Percentiles rank a stretch among this genome's conserved stretches.
Conservation (phyloP, 345 rosid species). For the Balakata baccata region DNA sequence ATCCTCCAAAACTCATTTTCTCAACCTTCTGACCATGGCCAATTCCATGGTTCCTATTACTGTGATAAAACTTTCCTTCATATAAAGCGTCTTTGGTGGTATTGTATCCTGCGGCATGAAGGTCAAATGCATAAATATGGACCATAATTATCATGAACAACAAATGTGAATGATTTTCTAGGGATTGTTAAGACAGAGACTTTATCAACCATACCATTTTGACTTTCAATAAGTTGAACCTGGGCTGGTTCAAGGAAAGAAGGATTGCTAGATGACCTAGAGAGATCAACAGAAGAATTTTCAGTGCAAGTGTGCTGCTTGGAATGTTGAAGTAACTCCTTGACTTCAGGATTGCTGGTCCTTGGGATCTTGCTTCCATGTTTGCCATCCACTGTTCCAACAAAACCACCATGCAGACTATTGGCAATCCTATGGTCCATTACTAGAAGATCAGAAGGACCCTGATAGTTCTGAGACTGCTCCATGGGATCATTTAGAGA, state of each 20-base stretch:
- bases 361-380: conserved; percentile 21
- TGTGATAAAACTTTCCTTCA: conserved; percentile 19
- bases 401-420: conserved; percentile 21
- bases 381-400: conserved; percentile 19
- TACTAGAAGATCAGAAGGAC: conserved; percentile 18
- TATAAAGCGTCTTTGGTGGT: conserved; percentile 15
- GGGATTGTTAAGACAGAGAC: conserved; percentile 9
- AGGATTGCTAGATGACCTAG: conserved; percentile 30
- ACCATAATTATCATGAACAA: conserved; percentile 14
- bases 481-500: conserved; percentile 25
- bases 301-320: conserved; percentile 17
- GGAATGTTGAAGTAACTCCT: conserved; percentile 18
- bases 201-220: conserved; percentile 21
- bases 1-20: conserved; percentile 23
- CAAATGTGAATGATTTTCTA: conserved; percentile 4
- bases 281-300: conserved; percentile 24
- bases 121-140: conserved; percentile 14
- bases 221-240: conserved; percentile 27
- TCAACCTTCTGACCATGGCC: conserved; percentile 23
- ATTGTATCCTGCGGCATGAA: conserved; percentile 10
- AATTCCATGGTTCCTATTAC: conserved; percentile 25
- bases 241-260: conserved; percentile 16
- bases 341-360: conserved; percentile 28
- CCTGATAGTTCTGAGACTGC: conserved; percentile 17
- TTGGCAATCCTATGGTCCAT: conserved; percentile 17